Base-by-base conservation (phyloP, 1,284 basidiomycete species). In the Gymnopus androsaceus region DNA sequence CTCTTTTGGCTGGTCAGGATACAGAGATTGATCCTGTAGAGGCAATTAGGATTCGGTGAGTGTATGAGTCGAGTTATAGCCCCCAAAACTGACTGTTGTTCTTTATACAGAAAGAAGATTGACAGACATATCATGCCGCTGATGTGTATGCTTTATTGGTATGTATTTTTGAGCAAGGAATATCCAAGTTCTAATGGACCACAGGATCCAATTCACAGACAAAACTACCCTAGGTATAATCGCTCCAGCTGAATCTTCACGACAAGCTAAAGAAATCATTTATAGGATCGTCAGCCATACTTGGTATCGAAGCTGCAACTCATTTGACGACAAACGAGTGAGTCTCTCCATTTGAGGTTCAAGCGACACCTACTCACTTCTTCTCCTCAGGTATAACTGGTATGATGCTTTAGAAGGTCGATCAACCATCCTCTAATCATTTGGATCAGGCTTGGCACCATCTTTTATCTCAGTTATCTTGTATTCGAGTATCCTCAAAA, bases 211-310 rank as follows among this genome's bases (percentile, higher is more conserved):
- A 25, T 85, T 85, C 60, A 80, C 82, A 59, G 88, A 91, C 74
- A 90, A 90, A 68, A 88, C 85, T 0, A 88, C 89, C 1, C 78
- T 94, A 19, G 87, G 88, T n/a, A n/a, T n/a, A n/a, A n/a, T n/a
- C n/a, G n/a, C n/a, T n/a, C n/a, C n/a, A n/a, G n/a, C n/a, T n/a
- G n/a, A n/a, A n/a, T n/a, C n/a, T n/a, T n/a, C n/a, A n/a, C n/a
- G n/a, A n/a, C n/a, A n/a, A n/a, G n/a, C n/a, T n/a, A n/a, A n/a
- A n/a, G n/a, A n/a, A n/a, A n/a, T n/a, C n/a, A n/a, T n/a, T n/a
- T n/a, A n/a, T n/a, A n/a, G n/a, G n/a, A 15, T 81, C 84, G 59
- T 80, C 88, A 14, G 85, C 88, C 4, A 76, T 91, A 45, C 75
- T 92, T 45, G 88, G 88, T 27, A 80, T 90, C 55, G 73, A 73